Percentiles rank a stretch among this genome's conserved stretches.
phyloP scores from a whole-genome alignment of 1,284 basidiomycete species.

The Leccinum subspadiceum region DNA sequence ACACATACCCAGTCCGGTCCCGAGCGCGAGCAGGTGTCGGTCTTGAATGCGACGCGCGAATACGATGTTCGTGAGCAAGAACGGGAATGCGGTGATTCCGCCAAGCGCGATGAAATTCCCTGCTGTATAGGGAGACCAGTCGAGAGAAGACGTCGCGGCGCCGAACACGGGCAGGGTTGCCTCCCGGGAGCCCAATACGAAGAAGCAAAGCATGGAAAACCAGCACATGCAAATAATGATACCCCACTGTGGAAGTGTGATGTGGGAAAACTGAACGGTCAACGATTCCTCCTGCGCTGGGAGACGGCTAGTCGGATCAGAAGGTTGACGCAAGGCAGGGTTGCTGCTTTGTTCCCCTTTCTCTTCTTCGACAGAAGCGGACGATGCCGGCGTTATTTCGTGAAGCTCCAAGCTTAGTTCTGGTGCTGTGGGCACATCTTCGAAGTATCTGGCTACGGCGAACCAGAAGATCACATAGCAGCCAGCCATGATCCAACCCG shows the following conservation, averaged over 20 bases:
- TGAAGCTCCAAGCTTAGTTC: constrained; percentile 13
- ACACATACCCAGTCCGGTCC: neutral
- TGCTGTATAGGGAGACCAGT: neutral
- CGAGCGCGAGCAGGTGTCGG: neutral
- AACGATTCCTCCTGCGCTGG: constrained; percentile 12
- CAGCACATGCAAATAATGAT: constrained; percentile 58
- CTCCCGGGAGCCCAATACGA: constrained; percentile 74
- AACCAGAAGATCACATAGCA: constrained; percentile 56
- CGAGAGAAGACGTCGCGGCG: constrained; percentile 23
- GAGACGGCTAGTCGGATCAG: neutral
- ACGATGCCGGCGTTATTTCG: neutral
- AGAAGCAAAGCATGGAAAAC: constrained; percentile 74
- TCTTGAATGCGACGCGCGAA: neutral
- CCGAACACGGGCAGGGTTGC: constrained; percentile 69
- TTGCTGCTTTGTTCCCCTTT: neutral
- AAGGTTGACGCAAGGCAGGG: neutral
- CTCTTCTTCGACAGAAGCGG: constrained; percentile 5
- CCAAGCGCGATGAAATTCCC: neutral
- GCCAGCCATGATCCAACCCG: constrained; percentile 64
- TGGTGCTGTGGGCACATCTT: constrained; percentile 45
- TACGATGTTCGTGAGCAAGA: neutral
- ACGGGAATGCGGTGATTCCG: neutral
- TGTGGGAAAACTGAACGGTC: constrained; percentile 15
- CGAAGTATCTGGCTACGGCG: constrained; percentile 42
- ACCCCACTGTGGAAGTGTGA: constrained; percentile 42